Base-by-base conservation (phyloP, 2,329 filamentous ascomycete species). In the Exophiala sp. region DNA sequence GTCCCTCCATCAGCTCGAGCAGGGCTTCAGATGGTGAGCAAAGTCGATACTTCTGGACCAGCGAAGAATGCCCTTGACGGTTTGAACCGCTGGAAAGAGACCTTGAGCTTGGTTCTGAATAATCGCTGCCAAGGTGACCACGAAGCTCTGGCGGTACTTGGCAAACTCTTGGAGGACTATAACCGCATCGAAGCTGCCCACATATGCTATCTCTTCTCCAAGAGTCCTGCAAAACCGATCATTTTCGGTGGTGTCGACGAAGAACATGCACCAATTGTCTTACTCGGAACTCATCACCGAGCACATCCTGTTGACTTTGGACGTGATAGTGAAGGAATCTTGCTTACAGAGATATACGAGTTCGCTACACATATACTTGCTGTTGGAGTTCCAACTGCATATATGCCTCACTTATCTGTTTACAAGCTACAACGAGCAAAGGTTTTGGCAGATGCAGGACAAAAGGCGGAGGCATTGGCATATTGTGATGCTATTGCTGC, bases 301-400 rank as follows among this genome's bases (percentile, higher is more conserved):
- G 82, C 81, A 44, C 81, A 87, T 55, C 80, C 84, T 5, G 81
- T 86, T 47, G 84, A 89, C 47, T 86, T 91, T 58, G 85, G 85
- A 49, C 84, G 86, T 60, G 91, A 97, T 64, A 80, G 88, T 5
- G 91, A 97, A 66, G 82, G 90, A 3, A 82, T 96, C n/a, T 77
- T 96, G 47, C 80, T 99, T n/a, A 97, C 90, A 39, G 94, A 99
- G 69, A 84, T 96, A 0, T 97, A 95, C 65, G 94, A 99, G 68
- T 97, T 90, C 68, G 91, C 89, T 0, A 76, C 89, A 9, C 88
- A 88, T 8, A 79, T 97, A 11, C 78, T 86, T 2, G 80, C 80
- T 40, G 12, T 52, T 5, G 54, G 54, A 18, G 78, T 80, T 2
- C 73, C 78, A 18, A 71, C 78, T 0, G 75, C 83, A 33, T 79